A percentile compares a stretch with the other conserved stretches of the same genome.
phyloP scores from a whole-genome alignment of 2,329 filamentous ascomycete genomes.

The Xylaria sp. region DNA sequence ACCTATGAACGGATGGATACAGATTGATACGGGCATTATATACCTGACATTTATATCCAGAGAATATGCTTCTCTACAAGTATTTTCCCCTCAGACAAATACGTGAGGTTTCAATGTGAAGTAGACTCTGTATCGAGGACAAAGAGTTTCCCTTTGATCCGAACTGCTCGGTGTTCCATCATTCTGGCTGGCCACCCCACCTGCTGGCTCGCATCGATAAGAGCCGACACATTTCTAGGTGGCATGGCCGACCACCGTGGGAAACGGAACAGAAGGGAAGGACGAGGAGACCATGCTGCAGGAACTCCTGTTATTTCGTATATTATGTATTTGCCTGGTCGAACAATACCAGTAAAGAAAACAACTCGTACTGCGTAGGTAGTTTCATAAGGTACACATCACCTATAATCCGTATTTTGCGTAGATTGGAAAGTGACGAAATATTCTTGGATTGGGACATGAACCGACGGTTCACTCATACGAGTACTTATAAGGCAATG shows the following conservation, averaged over 20 bases:
- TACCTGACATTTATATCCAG: neutral
- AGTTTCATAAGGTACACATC: too few species aligned
- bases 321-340: neutral
- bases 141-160: neutral
- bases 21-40: neutral
- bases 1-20: neutral
- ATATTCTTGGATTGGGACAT: too few species aligned
- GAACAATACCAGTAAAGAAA: neutral
- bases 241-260: neutral
- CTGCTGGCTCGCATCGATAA: neutral
- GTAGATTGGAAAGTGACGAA: too few species aligned
- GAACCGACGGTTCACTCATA: too few species aligned
- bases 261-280: neutral
- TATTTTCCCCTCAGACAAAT: too few species aligned
- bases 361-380: too few species aligned
- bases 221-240: neutral
- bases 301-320: neutral
- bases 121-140: too few species aligned
- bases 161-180: neutral
- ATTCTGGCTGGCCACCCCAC: neutral
- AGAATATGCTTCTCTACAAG: too few species aligned
- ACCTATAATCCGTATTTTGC: too few species aligned
- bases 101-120: too few species aligned
- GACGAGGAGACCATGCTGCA: neutral
- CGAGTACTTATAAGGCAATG: too few species aligned